Evolutionary conservation across 2,329 filamentous ascomycete genomes (phyloP), one percentile per base, ranked within the genome.

Genomic region (Teratosphaeria zuluensis): DNA sequence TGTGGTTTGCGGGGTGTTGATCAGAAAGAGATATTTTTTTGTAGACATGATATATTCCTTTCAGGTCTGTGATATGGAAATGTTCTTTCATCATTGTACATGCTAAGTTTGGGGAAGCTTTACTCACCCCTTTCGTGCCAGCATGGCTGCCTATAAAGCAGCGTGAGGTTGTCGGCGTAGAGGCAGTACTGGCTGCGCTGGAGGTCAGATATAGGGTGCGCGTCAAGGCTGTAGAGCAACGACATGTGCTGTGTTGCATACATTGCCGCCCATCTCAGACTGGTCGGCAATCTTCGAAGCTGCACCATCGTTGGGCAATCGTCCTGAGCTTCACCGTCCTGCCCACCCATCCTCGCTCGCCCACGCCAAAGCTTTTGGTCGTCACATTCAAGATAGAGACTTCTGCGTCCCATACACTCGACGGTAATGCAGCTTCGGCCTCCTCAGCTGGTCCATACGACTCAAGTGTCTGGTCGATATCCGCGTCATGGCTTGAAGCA

Each of bases 321-420:
- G 66, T 67, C 59, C 71, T 73, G 4, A 73, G 67, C 56, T 70
- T 75, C 46, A 79, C 73, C 4, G 75, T 79, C n/a, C 78, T 71
- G 5, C 78, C 77, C n/a, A 75, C 76, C 77, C 76, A 78, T 8
- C 73, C 72, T 58, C 73, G 68, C 38, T 77, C 70, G 12, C 70
- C 68, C 38, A 65, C 65, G n/a, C 71, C 70, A 32, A 73, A 71
- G 28, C 65, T 69, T 59, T 71, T 77, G 28, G 75, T 75, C 3
- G 77, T 77, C 46, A 77, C 72, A 59, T 79, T 80, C 56, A 80
- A 62, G 33, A 80, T 78, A 1, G 76, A 73, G 2, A 80, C 69
- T 51, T 77, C 67, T 63, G 77, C 72, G 28, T 77, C 73, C 78
- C 78, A 80, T 3, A 53, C 32, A 55, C 57, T 64, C 42, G n/a